These are phyloP conservation scores for Suillus luteus DNA, from an alignment of 768 basidiomycete genomes.

Conservation along the genomic window DNA sequence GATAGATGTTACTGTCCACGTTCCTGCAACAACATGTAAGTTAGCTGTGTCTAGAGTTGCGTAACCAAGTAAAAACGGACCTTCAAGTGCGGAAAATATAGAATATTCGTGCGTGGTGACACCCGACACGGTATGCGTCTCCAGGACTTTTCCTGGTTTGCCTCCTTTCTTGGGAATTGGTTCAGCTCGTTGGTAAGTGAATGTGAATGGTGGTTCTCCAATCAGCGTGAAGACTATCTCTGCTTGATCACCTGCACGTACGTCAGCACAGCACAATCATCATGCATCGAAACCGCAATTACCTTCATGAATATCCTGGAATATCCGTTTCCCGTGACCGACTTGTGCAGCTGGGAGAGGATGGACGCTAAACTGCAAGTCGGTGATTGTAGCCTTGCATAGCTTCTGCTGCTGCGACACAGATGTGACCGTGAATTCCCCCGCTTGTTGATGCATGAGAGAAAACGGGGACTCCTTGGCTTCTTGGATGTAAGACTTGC, in stretches of 20 bases:
- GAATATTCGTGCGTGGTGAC: constrained; percentile 78
- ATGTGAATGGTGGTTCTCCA: constrained; percentile 94
- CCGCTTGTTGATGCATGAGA: constrained; percentile 77
- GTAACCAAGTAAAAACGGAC: constrained; percentile 41
- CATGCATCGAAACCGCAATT: not conserved
- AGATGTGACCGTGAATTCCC: constrained; percentile 82
- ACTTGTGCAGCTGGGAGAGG: constrained; percentile 87
- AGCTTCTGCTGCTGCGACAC: constrained; percentile 92
- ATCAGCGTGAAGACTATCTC: constrained; percentile 89
- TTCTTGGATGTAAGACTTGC: constrained; percentile 70
- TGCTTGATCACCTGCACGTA: constrained; percentile 76
- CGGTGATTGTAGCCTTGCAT: constrained; percentile 82
- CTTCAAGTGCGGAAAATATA: constrained; percentile 90
- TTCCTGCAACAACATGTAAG: constrained; percentile 49
- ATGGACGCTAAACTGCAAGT: constrained; percentile 74
- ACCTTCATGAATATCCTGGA: constrained; percentile 93
- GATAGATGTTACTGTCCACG: constrained; percentile 92
- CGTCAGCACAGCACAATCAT: constrained; percentile 4
- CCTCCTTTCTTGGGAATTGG: constrained; percentile 65
- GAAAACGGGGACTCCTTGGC: constrained; percentile 83
- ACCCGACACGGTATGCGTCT: constrained; percentile 88
- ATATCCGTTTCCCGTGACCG: constrained; percentile 76
- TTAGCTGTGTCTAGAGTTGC: constrained; percentile 9
- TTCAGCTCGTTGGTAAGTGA: constrained; percentile 90
- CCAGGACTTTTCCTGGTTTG: constrained; percentile 76